phyloP scores from a whole-genome alignment of 2,329 filamentous ascomycete genomes.

The Boeremia exigua region DNA sequence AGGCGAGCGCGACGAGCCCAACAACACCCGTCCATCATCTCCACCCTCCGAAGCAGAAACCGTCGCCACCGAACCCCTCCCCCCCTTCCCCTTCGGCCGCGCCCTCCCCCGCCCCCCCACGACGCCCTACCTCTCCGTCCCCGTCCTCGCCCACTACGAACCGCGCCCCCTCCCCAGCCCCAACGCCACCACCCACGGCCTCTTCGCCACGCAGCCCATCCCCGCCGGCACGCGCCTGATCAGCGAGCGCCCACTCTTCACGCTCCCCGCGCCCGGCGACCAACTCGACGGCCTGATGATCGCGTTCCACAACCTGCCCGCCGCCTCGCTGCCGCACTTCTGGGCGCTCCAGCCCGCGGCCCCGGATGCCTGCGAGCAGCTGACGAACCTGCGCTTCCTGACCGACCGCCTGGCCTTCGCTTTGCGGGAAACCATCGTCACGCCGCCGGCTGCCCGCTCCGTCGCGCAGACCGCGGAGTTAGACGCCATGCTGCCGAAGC shows the following conservation, averaged over 20 bases:
- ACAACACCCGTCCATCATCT: not conserved
- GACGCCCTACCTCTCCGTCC: not conserved
- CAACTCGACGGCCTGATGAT: constrained; percentile 4
- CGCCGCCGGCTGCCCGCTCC: not conserved
- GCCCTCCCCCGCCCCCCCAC: not conserved
- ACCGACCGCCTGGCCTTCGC: not conserved
- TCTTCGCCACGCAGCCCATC: constrained; percentile 21
- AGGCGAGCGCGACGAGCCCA: not conserved
- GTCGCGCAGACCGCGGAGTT: not conserved
- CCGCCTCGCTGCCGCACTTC: constrained; percentile 1
- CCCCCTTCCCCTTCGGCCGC: not conserved
- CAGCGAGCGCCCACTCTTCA: constrained; percentile 17
- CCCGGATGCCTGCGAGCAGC: constrained; percentile 1
- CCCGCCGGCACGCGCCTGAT: constrained; percentile 23
- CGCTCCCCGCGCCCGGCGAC: constrained; percentile 4
- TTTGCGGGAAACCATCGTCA: constrained; percentile 1
- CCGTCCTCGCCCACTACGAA: constrained; percentile 13
- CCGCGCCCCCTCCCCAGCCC: not conserved
- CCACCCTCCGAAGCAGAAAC: constrained; percentile 7
- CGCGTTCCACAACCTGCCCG: constrained; percentile 12
- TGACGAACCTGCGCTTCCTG: constrained; percentile 3
- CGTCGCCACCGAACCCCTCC: constrained; percentile 3
- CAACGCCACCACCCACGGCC: not conserved
- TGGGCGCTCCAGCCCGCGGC: constrained; percentile 10
- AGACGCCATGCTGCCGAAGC: not conserved